Evolutionary conservation across 177 flowering plant genomes (phyloP).

Genomic region (Vitis hybrid): DNA sequence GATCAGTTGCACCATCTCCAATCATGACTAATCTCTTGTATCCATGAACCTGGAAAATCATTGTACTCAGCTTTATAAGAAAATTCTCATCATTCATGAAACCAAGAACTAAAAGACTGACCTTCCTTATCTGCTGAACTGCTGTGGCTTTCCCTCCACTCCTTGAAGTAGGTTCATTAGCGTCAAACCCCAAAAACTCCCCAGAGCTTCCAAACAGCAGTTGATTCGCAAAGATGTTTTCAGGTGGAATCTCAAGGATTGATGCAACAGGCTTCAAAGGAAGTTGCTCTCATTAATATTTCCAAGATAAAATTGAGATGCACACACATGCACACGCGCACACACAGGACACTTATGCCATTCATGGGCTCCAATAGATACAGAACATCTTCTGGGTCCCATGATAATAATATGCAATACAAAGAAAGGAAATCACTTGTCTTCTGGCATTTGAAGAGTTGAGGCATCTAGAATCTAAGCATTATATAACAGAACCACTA

Average conservation of each 20-base stretch:
- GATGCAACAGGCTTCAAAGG: slow-evolving; percentile 82
- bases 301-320: not conserved
- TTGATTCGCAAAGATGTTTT: slow-evolving; percentile 86
- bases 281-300: slow-evolving; percentile 14
- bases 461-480: too few relatives aligned
- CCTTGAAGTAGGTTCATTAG: slow-evolving; percentile 85
- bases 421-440: too few relatives aligned
- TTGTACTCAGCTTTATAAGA: slow-evolving; percentile 10
- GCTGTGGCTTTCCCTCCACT: slow-evolving; percentile 98
- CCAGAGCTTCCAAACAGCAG: slow-evolving; percentile 76
- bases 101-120: slow-evolving; percentile 13
- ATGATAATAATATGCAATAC: too few relatives aligned
- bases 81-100: not conserved
- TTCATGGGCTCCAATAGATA: not conserved
- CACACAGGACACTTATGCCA: not conserved
- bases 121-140: slow-evolving; percentile 78
- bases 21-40: slow-evolving; percentile 84
- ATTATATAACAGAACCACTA: too few relatives aligned
- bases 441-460: too few relatives aligned
- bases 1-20: slow-evolving; percentile 99
- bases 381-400: too few relatives aligned
- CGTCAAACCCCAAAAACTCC: slow-evolving; percentile 83
- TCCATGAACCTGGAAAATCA: slow-evolving; percentile 55
- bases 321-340: not conserved
- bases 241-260: slow-evolving; percentile 74